Percentiles rank a stretch among this genome's conserved stretches.
Conservation (phyloP, 2,329 filamentous ascomycete species). For the Canariomyces notabilis region DNA sequence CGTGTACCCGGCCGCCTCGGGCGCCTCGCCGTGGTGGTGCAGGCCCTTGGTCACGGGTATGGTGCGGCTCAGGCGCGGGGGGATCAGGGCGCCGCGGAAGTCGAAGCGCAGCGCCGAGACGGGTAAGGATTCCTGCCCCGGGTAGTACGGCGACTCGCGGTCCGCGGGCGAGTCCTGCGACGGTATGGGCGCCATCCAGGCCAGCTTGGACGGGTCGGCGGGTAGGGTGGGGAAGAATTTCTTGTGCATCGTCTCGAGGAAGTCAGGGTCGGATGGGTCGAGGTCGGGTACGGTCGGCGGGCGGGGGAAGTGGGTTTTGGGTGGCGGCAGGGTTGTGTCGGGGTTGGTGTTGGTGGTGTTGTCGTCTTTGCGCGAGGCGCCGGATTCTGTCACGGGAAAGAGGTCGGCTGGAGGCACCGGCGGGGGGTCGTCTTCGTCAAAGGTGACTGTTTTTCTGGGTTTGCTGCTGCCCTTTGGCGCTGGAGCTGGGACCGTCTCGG, state of each 20-base stretch:
- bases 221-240: constrained; percentile 92
- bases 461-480: constrained; percentile 12
- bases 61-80: constrained; percentile 66
- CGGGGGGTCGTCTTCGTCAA: constrained; percentile 41
- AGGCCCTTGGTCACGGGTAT: constrained; percentile 76
- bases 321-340: constrained; percentile 31
- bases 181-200: constrained; percentile 79
- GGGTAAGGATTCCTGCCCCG: constrained; percentile 64
- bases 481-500: constrained; percentile 15
- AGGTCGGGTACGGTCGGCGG: constrained; percentile 60
- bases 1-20: constrained; percentile 91
- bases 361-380: constrained; percentile 4
- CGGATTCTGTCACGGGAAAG: constrained; percentile 29
- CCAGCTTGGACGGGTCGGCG: constrained; percentile 76
- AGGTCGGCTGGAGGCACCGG: constrained; percentile 38
- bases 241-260: constrained; percentile 75
- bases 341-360: constrained; percentile 18
- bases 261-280: constrained; percentile 76
- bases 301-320: constrained; percentile 57
- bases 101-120: constrained; percentile 81
- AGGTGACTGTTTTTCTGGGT: constrained; percentile 31
- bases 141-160: constrained; percentile 74
- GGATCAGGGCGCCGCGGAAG: constrained; percentile 74
- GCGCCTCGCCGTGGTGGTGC: constrained; percentile 89
- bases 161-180: constrained; percentile 60